Evolutionary conservation across 225 moss, liverwort and hornwort genomes (phyloP).

Genomic region (Pseudoscleropodium purum): DNA sequence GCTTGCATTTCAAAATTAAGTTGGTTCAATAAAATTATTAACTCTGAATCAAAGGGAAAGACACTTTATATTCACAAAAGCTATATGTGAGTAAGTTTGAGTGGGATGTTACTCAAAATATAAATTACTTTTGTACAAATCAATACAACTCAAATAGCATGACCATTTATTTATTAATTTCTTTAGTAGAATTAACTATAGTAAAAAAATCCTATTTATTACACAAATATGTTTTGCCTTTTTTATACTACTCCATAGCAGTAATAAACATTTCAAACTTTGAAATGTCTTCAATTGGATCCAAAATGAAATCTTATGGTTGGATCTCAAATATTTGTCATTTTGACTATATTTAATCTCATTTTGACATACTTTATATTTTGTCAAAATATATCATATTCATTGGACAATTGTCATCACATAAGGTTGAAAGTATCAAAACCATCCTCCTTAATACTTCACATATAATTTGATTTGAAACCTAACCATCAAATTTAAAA

Average conservation of each 20-base stretch:
- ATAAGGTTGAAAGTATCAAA: not conserved
- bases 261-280: not conserved
- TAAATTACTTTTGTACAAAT: rapidly evolving
- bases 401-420: not conserved
- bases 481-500: not conserved
- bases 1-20: not conserved
- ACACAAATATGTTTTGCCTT: not conserved
- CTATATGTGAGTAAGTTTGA: not conserved
- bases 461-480: not conserved
- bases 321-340: not conserved
- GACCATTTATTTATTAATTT: not conserved
- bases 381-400: not conserved
- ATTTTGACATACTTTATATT: not conserved
- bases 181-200: rapidly evolving
- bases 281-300: rapidly evolving
- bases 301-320: not conserved
- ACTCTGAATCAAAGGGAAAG: rapidly evolving
- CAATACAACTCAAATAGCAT: not conserved
- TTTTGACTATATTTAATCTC: not conserved
- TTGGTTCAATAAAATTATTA: not conserved
- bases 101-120: not conserved
- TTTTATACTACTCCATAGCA: not conserved
- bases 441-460: not conserved
- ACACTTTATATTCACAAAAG: not conserved
- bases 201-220: not conserved